A percentile compares a stretch with the other conserved stretches of the same genome.
phyloP scores from a whole-genome alignment of 2,329 filamentous ascomycete genomes.

The Verruconis gallopava region DNA sequence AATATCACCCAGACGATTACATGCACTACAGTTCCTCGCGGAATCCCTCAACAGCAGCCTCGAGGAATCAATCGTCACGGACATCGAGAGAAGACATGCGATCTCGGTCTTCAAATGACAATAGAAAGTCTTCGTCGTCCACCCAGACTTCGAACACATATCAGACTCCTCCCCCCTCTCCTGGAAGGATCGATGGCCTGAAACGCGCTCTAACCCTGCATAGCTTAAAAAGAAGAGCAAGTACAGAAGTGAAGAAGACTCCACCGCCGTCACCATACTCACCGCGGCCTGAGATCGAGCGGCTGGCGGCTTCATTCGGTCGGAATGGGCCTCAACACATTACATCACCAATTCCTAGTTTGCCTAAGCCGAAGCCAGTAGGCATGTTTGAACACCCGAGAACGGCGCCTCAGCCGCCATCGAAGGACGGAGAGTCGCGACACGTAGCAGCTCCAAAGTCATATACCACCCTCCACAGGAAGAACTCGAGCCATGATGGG shows the following conservation, averaged over 20 bases:
- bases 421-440: background rate
- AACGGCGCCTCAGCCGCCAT: background rate
- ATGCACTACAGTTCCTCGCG: constrained; percentile 3
- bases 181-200: background rate
- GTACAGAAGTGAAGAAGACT: background rate
- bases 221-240: background rate
- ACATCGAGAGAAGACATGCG: background rate
- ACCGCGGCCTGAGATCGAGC: background rate
- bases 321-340: background rate
- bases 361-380: background rate
- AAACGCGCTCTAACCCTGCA: constrained; percentile 5
- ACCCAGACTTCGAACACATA: background rate
- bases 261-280: background rate
- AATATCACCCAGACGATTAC: constrained; percentile 2
- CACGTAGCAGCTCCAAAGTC: background rate
- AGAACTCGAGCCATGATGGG: background rate
- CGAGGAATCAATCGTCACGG: background rate
- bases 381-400: background rate
- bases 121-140: background rate
- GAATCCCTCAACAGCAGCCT: background rate
- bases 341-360: background rate
- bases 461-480: background rate
- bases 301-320: background rate
- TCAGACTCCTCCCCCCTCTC: constrained; percentile 1
- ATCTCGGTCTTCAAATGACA: constrained; percentile 1